A percentile compares a stretch with the other conserved stretches of the same genome.
Evolutionary conservation across 352 stramenopile genomes (phyloP).

Genomic region (Globisporangium sylvaticum): DNA sequence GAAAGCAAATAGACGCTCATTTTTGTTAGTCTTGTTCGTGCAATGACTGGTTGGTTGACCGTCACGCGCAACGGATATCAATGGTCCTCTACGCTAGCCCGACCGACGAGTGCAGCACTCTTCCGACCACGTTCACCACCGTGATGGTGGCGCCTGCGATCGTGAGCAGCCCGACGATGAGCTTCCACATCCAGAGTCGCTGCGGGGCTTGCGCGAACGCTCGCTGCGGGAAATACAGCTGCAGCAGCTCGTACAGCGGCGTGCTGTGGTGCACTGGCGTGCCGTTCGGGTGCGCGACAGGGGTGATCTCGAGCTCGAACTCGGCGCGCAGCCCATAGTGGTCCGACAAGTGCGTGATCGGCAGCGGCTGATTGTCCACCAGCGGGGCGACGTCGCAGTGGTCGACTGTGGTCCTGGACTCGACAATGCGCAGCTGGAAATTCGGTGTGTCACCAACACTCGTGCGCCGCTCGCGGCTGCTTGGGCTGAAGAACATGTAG

Average conservation of each 20-base stretch:
- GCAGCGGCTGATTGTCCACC: conserved; percentile 23
- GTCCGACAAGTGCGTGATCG: conserved; percentile 79
- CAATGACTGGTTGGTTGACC: neutral
- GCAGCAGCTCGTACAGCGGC: conserved; percentile 51
- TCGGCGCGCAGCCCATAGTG: conserved; percentile 63
- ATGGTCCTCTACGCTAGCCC: neutral
- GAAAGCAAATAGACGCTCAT: conserved; percentile 1
- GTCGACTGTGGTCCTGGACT: conserved; percentile 49
- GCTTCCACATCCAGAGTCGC: conserved; percentile 69
- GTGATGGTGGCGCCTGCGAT: neutral
- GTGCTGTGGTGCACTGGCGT: conserved; percentile 21
- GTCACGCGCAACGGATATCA: neutral
- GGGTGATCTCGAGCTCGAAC: conserved; percentile 45
- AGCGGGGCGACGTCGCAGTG: conserved; percentile 35
- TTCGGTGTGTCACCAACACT: conserved; percentile 23
- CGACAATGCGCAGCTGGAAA: conserved; percentile 40
- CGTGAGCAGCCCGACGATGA: conserved; percentile 25
- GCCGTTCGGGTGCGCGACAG: conserved; percentile 44
- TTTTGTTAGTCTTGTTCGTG: neutral
- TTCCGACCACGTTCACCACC: conserved; percentile 3
- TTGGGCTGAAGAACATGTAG: conserved; percentile 78
- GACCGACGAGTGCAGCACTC: conserved; percentile 3
- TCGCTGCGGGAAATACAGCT: conserved; percentile 61
- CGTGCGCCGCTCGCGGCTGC: conserved; percentile 23
- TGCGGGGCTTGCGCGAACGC: conserved; percentile 53